Conservation (phyloP, 2,329 filamentous ascomycete genomes). For the Microdochium nivale region DNA sequence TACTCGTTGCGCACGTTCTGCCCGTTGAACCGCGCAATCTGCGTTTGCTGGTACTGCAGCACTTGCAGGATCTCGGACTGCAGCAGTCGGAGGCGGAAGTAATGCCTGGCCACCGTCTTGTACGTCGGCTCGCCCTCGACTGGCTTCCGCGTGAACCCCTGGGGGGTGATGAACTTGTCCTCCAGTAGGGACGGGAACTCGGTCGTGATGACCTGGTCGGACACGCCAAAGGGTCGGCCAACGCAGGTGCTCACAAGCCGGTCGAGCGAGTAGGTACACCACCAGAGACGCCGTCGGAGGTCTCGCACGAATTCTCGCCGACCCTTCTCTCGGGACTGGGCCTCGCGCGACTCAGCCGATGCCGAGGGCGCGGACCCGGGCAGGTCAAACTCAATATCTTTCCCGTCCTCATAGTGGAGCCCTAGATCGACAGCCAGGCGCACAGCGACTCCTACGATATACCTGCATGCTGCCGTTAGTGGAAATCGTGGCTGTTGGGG, state of each 20-base stretch:
- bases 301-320: conserved; percentile 79
- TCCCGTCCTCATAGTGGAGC: conserved; percentile 84
- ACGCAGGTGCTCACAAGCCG: conserved; percentile 93
- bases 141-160: conserved; percentile 59
- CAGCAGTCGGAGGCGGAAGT: conserved; percentile 77
- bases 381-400: conserved; percentile 50
- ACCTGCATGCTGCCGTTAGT: conserved; percentile 33
- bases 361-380: conserved; percentile 32
- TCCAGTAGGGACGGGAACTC: conserved; percentile 87
- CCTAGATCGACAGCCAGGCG: conserved; percentile 86
- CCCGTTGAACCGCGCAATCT: conserved; percentile 60
- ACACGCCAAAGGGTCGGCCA: conserved; percentile 85
- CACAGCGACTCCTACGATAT: conserved; percentile 90
- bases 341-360: conserved; percentile 21
- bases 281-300: conserved; percentile 81
- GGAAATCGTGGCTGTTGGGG: conserved; percentile 4
- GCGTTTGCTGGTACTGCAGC: conserved; percentile 82
- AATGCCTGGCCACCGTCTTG: conserved; percentile 86
- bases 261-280: conserved; percentile 94
- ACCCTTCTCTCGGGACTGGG: conserved; percentile 46
- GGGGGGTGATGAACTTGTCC: conserved; percentile 76
- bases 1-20: conserved; percentile 59
- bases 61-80: conserved; percentile 96
- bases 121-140: conserved; percentile 63
- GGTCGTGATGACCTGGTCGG: conserved; percentile 93